Conservation (phyloP, 176 grass and related monocot genomes). For the Olyra latifolia region DNA sequence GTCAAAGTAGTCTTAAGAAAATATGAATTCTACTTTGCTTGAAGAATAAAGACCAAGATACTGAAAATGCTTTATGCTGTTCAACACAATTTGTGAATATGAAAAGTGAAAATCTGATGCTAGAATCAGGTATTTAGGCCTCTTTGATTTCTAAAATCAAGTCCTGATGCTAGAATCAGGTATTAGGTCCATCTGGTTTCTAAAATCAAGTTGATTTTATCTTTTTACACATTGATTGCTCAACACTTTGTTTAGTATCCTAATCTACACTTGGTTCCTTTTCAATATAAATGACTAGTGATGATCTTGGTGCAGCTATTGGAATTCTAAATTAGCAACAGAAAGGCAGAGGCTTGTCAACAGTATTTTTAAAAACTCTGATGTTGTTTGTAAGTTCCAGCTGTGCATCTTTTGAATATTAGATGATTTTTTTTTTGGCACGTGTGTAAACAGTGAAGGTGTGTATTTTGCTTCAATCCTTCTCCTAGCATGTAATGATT, state of each 20-base stretch:
- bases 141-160: background rate
- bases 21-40: slow-evolving; percentile 7
- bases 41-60: background rate
- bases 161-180: background rate
- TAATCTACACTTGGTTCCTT: background rate
- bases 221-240: background rate
- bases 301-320: slow-evolving; percentile 64
- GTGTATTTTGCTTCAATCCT: background rate
- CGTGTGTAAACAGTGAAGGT: background rate
- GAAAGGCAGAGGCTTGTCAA: slow-evolving; percentile 81
- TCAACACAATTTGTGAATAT: background rate
- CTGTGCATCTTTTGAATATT: background rate
- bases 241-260: slow-evolving; percentile 23
- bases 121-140: background rate
- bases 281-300: slow-evolving; percentile 4
- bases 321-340: slow-evolving; percentile 90
- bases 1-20: background rate
- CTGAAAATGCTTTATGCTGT: slow-evolving; percentile 9
- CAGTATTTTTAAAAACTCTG: slow-evolving; percentile 56
- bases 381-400: slow-evolving; percentile 83
- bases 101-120: background rate
- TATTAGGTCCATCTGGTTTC: background rate
- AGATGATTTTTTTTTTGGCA: background rate
- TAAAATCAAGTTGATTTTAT: background rate
- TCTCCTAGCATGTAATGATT: background rate